Evolutionary conservation across 495 filamentous ascomycete species (phyloP).

Genomic region (Wilcoxina mikolae): DNA sequence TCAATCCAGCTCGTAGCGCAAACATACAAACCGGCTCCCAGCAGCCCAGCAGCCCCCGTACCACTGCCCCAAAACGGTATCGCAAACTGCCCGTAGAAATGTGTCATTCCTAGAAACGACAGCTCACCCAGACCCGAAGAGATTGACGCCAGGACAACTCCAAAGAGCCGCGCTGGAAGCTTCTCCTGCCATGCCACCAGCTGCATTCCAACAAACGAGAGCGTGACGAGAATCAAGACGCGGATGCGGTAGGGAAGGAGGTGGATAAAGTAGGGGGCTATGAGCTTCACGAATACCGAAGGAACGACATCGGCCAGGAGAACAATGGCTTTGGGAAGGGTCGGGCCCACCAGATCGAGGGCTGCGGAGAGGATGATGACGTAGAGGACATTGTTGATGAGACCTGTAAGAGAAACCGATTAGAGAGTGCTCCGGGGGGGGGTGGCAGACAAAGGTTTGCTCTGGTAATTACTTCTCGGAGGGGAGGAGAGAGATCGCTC

Average conservation of each 20-base stretch:
- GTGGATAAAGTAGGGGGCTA: constrained; percentile 88
- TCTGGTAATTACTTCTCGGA: not conserved
- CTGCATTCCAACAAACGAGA: constrained; percentile 74
- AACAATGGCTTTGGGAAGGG: constrained; percentile 75
- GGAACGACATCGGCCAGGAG: constrained; percentile 87
- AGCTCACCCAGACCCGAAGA: constrained; percentile 75
- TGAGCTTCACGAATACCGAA: constrained; percentile 71
- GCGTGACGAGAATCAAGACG: constrained; percentile 51
- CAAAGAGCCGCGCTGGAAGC: constrained; percentile 59
- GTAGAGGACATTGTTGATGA: constrained; percentile 97
- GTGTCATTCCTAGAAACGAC: constrained; percentile 77
- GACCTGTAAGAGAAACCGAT: constrained; percentile 38
- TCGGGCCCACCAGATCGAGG: constrained; percentile 78
- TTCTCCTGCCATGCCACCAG: constrained; percentile 61
- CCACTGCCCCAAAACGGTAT: constrained; percentile 87
- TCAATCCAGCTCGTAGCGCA: constrained; percentile 64
- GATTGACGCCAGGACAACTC: constrained; percentile 71
- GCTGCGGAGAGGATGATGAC: constrained; percentile 94
- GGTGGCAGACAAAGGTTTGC: no score
- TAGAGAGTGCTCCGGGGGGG: not conserved
- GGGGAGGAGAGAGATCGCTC: no score
- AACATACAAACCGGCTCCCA: constrained; percentile 78
- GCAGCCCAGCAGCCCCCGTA: constrained; percentile 75
- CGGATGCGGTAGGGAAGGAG: constrained; percentile 62
- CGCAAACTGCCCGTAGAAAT: constrained; percentile 83